Evolutionary conservation across 106 monocot species (phyloP).

Genomic region (Dendrobium chrysotoxum): DNA sequence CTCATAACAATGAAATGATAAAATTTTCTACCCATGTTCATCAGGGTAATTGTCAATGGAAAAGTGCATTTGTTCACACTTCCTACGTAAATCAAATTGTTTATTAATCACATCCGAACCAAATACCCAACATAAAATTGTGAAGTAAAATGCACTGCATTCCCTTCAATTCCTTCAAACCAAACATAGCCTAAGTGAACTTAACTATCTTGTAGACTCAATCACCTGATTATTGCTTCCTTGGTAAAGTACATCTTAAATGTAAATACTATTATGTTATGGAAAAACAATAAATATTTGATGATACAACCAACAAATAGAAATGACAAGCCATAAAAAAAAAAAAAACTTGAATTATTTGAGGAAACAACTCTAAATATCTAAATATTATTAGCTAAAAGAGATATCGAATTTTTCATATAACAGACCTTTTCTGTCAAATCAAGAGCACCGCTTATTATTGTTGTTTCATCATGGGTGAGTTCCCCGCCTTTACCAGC

Average conservation of each 20-base stretch:
- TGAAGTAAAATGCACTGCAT: not conserved
- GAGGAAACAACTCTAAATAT: not conserved
- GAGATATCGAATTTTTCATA: not conserved
- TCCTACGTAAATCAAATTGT: not conserved
- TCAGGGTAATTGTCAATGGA: not conserved
- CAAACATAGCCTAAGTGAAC: not conserved
- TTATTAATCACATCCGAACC: not conserved
- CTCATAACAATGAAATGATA: too few species aligned
- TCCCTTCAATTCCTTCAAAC: not conserved
- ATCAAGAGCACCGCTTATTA: conserved; percentile 95
- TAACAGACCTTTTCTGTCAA: conserved; percentile 86
- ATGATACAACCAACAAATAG: not conserved
- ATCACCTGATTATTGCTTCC: not conserved
- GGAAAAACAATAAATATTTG: not conserved
- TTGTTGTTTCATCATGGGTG: conserved; percentile 89
- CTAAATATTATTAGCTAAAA: not conserved
- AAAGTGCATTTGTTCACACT: not conserved
- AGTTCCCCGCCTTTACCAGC: conserved; percentile 96
- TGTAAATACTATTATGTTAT: not conserved
- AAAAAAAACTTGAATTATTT: not conserved
- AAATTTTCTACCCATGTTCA: too few species aligned
- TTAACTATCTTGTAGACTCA: not conserved
- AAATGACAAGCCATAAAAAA: not conserved
- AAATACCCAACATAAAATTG: not conserved
- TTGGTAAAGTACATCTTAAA: not conserved